These are phyloP conservation scores for Zymoseptoria brevis DNA, from an alignment of 2,329 filamentous ascomycete genomes.

Conservation along the genomic window DNA sequence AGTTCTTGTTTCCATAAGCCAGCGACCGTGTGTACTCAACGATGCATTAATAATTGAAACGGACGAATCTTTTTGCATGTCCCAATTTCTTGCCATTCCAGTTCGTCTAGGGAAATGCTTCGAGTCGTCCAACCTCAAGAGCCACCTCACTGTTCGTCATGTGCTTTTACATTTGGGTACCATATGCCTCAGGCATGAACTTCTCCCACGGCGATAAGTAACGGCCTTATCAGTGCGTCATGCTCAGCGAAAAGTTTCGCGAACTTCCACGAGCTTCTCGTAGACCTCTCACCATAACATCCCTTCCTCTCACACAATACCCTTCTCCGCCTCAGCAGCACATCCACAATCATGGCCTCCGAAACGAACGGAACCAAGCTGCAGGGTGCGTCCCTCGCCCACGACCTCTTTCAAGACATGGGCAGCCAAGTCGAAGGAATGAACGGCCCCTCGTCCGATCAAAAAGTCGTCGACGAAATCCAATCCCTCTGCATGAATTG, in stretches of 20 bases:
- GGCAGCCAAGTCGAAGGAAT: slow-evolving; percentile 39
- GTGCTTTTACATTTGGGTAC: too few relatives aligned
- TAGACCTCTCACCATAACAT: not conserved
- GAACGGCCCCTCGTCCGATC: slow-evolving; percentile 34
- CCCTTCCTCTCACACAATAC: not conserved
- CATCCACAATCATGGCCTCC: slow-evolving; percentile 45
- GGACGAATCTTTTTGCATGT: too few relatives aligned
- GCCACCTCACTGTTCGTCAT: too few relatives aligned
- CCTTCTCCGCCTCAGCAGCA: not conserved
- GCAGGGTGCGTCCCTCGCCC: slow-evolving; percentile 28
- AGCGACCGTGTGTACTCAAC: not conserved
- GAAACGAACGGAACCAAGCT: slow-evolving; percentile 20
- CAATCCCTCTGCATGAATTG: slow-evolving; percentile 50
- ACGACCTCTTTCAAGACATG: slow-evolving; percentile 47
- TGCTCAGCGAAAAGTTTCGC: not conserved
- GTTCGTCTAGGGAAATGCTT: too few relatives aligned
- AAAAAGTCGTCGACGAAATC: slow-evolving; percentile 46
- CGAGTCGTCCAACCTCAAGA: too few relatives aligned
- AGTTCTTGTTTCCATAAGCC: not conserved
- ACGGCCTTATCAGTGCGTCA: not conserved
- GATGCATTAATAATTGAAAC: not conserved
- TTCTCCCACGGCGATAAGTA: not conserved
- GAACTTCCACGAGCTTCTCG: not conserved
- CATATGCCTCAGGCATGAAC: not conserved
- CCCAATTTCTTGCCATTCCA: too few relatives aligned